Evolutionary conservation across 495 filamentous ascomycete genomes (phyloP), one percentile per base, ranked within the genome.

Genomic region (Wilcoxina mikolae): DNA sequence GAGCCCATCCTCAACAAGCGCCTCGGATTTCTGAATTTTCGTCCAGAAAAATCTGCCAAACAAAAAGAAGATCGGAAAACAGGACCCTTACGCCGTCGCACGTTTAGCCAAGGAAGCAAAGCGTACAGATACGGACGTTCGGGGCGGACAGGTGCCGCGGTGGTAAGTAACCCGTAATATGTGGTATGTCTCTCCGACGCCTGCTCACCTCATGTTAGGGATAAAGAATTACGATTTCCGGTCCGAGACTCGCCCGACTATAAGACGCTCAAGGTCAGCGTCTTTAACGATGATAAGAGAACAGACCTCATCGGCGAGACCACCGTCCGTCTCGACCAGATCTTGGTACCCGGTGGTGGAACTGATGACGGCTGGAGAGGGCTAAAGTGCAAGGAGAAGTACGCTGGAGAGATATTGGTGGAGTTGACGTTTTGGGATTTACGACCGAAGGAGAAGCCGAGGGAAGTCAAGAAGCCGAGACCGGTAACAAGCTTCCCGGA

Each of bases 231-330:
- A 28, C 85, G 93, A 42, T 99, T 94, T 61, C 86, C 77, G 41
- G 91, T 99, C 39, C 89, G 94, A 72, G 89, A 96, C 63, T 95
- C 88, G 10, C 81, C 88, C 2, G 91, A 99, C 62, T 99, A 96
- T 71, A 84, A 83, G 64, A 83, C 85, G 59, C 72, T 99, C 29
- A 96, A 99, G 68, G 77, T 96, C 15, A 93, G 88, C 3, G 81
- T 95, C 3, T 96, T 96, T 74, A 95, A 94, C 66, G 90, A 98
- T 62, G 90, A 98, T 67, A 95, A 93, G 69, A 88, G 81, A 70
- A 95, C 88, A 0, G 90, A 98, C 51, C 65, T 98, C 56, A 95
- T 98, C 60, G 93, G 91, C 54, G 91, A 99, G 67, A 77, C 83
- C 2, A 94, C 84, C 81, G 76, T 95, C 43, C 81, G 83, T 62